phyloP scores from a whole-genome alignment of 208 protist genomes.

The Leishmania tarentolae region DNA sequence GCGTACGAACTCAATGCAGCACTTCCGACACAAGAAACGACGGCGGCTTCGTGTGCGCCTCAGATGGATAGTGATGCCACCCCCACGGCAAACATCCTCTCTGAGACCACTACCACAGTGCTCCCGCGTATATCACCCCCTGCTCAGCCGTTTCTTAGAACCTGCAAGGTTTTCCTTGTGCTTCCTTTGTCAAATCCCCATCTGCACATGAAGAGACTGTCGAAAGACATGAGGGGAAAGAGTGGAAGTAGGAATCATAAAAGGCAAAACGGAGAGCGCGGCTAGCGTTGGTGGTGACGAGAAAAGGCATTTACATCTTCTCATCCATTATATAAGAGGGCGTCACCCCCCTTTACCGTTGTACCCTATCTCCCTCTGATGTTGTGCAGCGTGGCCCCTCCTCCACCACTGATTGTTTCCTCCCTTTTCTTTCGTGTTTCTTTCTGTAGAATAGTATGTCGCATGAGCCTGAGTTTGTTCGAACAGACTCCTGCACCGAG shows the following conservation, averaged over 20 bases:
- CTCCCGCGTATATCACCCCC: background rate
- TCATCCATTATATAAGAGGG: background rate
- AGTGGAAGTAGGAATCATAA: background rate
- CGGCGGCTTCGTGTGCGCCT: background rate
- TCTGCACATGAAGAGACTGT: background rate
- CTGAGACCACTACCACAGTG: background rate
- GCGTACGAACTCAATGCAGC: background rate
- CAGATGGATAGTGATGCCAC: background rate
- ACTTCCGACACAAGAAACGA: background rate
- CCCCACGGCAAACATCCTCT: background rate
- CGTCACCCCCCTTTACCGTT: background rate
- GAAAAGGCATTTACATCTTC: background rate
- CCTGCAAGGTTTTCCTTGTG: background rate
- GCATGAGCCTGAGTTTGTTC: background rate
- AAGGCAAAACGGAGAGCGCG: background rate
- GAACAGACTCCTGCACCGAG: background rate
- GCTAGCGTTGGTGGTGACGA: background rate
- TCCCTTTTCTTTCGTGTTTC: background rate
- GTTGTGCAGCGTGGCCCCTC: background rate
- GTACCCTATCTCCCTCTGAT: background rate
- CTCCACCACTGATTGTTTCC: background rate
- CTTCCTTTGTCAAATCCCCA: background rate
- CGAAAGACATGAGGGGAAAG: background rate
- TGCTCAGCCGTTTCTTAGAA: background rate
- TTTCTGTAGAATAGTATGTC: background rate